A percentile compares a stretch with the other conserved stretches of the same genome.
Conservation (phyloP, 2,329 filamentous ascomycete species). For the Escovopsis sp. region DNA sequence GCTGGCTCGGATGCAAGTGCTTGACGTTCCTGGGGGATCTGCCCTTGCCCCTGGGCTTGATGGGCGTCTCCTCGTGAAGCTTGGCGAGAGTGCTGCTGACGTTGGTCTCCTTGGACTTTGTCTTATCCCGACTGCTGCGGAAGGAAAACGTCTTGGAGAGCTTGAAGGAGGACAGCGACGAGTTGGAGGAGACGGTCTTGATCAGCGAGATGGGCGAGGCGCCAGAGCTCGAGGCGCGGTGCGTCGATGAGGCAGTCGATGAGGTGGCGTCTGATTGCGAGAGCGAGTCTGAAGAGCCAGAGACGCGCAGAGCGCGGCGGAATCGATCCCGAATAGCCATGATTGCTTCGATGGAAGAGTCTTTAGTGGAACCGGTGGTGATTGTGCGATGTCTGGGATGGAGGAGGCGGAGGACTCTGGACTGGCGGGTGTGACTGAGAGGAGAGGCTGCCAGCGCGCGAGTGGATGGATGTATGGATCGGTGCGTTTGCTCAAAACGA, state of each 20-base stretch:
- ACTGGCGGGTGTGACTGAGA: too few species aligned
- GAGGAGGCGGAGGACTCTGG: neutral
- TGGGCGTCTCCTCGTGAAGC: too few species aligned
- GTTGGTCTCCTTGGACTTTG: constrained; percentile 13
- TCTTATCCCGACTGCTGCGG: constrained; percentile 9
- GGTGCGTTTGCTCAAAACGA: too few species aligned
- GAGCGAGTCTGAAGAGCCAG: constrained; percentile 17
- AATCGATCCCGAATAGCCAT: constrained; percentile 30
- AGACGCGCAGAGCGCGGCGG: constrained; percentile 25
- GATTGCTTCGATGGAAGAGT: constrained; percentile 1
- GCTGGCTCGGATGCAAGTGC: constrained; percentile 27
- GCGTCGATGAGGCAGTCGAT: constrained; percentile 14
- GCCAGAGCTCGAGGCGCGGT: constrained; percentile 14
- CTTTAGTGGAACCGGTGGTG: too few species aligned
- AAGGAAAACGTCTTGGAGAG: constrained; percentile 19
- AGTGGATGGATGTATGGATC: too few species aligned
- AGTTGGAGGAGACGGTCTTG: constrained; percentile 15
- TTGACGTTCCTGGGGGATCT: constrained; percentile 12
- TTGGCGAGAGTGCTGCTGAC: too few species aligned
- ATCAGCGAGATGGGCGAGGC: constrained; percentile 12
- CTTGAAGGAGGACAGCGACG: constrained; percentile 3
- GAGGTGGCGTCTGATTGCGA: constrained; percentile 19
- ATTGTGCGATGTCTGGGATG: neutral
- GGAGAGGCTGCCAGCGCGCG: too few species aligned
- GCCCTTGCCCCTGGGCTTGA: constrained; percentile 6